Percentiles rank a stretch among this genome's conserved stretches.
phyloP scores from a whole-genome alignment of 768 basidiomycete genomes.

The Lanmaoa rubissima region DNA sequence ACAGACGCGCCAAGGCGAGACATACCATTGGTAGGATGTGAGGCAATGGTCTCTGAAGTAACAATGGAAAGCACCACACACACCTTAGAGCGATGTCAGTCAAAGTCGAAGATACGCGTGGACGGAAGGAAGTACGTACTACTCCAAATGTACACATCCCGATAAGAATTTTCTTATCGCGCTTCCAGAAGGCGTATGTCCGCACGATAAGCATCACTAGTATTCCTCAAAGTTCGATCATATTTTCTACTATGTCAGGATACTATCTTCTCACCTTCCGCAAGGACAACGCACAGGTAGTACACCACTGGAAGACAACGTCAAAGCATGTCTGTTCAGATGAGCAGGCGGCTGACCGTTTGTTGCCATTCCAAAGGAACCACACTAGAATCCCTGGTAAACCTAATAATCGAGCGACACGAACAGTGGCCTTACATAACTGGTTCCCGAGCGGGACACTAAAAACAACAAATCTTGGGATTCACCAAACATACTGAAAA shows the following conservation, averaged over 20 bases:
- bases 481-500: neutral
- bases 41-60: slow-evolving; percentile 6
- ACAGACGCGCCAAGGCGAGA: neutral
- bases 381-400: slow-evolving; percentile 10
- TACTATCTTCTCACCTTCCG: slow-evolving; percentile 14
- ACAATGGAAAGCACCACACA: slow-evolving; percentile 4
- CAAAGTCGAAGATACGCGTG: neutral
- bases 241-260: neutral
- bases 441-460: slow-evolving; percentile 8
- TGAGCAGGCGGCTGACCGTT: neutral
- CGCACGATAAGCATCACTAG: slow-evolving; percentile 20
- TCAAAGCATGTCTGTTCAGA: neutral
- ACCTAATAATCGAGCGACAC: neutral
- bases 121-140: neutral
- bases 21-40: slow-evolving; percentile 4
- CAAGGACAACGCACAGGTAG: slow-evolving; percentile 13
- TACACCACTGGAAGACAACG: slow-evolving; percentile 7
- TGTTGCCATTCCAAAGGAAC: slow-evolving; percentile 8
- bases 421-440: slow-evolving; percentile 6
- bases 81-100: neutral
- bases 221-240: neutral
- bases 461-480: neutral
- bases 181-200: slow-evolving; percentile 20
- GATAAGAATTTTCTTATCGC: slow-evolving; percentile 16
- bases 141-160: slow-evolving; percentile 12